Evolutionary conservation across 768 basidiomycete genomes (phyloP), one percentile per base, ranked within the genome.

Genomic region (Serpula lacrymans): DNA sequence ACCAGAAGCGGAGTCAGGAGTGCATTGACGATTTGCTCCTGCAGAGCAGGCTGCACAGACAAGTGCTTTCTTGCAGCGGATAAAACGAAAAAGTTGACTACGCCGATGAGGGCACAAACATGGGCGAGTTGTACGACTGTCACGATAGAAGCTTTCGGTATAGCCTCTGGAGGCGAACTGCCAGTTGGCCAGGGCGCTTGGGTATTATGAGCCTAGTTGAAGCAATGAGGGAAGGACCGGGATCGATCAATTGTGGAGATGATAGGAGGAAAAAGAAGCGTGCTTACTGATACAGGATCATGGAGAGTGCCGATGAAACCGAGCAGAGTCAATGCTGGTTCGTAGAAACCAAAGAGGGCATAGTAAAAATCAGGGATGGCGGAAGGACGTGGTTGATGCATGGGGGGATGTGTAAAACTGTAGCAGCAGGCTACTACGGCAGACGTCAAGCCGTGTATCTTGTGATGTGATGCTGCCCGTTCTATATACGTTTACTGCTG

Each of bases 111-210:
- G 28, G 77, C 83, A 50, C 84, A 86, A 37, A 84, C 84, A 49
- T 88, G 82, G 2, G 81, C 84, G 39, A 89, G 80, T 54, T 89
- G 87, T 33, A 84, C 62, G 45, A 85, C 65, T 1, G 84, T 85
- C 35, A 88, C 82, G 17, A 77, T 58, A 10, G 85, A 80, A 1
- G 86, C 85, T 24, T 54, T 70, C 1, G 81, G 77, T 13, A 86
- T 67, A 23, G 53, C 38, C 2, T 62, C 52, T 12, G 77, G 74
- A 25, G 83, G 78, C 5, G 65, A 54, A 29, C 49, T 63, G 42
- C 64, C 60, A 17, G 59, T 35, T 17, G 78, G 71, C 86, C 86
- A 88, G 18, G 86, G 84, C 2, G 86, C 86, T 61, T 88, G 86
- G 32, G 71, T 60, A 53, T 87, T 83, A 49, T 88, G 80, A 3